Conservation (phyloP, 2,329 filamentous ascomycete genomes). For the Trichoderma simmonsii region DNA sequence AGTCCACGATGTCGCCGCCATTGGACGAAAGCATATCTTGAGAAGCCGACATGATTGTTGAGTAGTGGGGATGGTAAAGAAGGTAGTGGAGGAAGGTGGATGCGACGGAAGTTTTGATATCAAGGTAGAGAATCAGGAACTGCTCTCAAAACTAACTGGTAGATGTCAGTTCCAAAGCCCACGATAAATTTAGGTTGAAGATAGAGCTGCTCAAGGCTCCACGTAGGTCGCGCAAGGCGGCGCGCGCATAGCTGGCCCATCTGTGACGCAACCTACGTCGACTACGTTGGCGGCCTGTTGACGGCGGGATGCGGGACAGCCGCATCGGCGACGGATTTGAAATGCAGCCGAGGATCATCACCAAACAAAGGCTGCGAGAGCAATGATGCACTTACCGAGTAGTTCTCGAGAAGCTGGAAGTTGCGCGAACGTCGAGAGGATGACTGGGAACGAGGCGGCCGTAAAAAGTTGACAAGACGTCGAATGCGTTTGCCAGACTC, state of each 20-base stretch:
- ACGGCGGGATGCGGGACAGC: not conserved
- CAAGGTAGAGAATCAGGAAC: not conserved
- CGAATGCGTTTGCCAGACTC: constrained; percentile 25
- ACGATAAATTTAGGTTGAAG: not conserved
- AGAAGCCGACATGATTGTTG: constrained; percentile 55
- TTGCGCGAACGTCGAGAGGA: constrained; percentile 6
- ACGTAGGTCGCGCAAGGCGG: not conserved
- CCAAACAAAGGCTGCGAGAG: not conserved
- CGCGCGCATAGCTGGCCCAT: constrained; percentile 3
- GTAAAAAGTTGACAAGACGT: constrained; percentile 15
- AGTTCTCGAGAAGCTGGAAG: not conserved
- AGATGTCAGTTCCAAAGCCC: not conserved
- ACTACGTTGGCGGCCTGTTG: not conserved
- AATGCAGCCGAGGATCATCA: not conserved
- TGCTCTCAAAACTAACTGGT: not conserved
- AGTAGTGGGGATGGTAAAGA: not conserved
- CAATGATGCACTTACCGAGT: not conserved
- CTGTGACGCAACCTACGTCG: constrained; percentile 11
- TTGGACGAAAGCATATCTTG: constrained; percentile 58
- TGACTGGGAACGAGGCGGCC: not conserved
- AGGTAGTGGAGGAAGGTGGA: not conserved
- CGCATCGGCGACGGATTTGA: not conserved
- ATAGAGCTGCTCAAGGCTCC: not conserved
- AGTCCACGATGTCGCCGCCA: constrained; percentile 59
- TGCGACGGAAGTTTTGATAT: constrained; percentile 7